phyloP scores from a whole-genome alignment of 495 filamentous ascomycete genomes.

The Penicillium egyptiacum region DNA sequence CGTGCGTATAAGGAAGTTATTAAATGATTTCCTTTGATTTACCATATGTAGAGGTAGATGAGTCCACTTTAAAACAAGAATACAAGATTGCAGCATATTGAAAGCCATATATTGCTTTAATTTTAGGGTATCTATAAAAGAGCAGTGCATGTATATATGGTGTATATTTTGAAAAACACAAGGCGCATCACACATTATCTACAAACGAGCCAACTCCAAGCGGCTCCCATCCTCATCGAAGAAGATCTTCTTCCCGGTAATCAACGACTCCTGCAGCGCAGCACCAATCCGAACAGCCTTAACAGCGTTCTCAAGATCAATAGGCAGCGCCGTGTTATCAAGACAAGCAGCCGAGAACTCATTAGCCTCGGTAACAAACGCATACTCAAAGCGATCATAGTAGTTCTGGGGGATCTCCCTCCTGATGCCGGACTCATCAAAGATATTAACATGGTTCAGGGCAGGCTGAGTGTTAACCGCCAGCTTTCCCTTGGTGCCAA shows the following conservation, averaged over 20 bases:
- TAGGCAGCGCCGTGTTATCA: constrained; percentile 52
- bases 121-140: neutral
- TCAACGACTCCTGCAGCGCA: constrained; percentile 59
- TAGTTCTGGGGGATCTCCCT: constrained; percentile 59
- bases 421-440: constrained; percentile 48
- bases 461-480: constrained; percentile 56
- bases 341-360: constrained; percentile 58
- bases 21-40: neutral
- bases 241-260: constrained; percentile 56
- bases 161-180: neutral
- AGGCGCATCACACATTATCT: neutral
- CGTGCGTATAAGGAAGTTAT: neutral
- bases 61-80: neutral
- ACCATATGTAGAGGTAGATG: neutral
- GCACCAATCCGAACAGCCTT: constrained; percentile 60
- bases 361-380: constrained; percentile 62
- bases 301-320: constrained; percentile 55
- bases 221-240: constrained; percentile 53
- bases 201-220: constrained; percentile 26
- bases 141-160: neutral
- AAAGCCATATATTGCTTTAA: neutral
- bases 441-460: constrained; percentile 53
- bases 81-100: neutral
- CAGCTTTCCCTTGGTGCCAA: constrained; percentile 62
- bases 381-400: constrained; percentile 61